Conservation (phyloP, 108 stramenopile species). For the Asterionellopsis glacialis region DNA sequence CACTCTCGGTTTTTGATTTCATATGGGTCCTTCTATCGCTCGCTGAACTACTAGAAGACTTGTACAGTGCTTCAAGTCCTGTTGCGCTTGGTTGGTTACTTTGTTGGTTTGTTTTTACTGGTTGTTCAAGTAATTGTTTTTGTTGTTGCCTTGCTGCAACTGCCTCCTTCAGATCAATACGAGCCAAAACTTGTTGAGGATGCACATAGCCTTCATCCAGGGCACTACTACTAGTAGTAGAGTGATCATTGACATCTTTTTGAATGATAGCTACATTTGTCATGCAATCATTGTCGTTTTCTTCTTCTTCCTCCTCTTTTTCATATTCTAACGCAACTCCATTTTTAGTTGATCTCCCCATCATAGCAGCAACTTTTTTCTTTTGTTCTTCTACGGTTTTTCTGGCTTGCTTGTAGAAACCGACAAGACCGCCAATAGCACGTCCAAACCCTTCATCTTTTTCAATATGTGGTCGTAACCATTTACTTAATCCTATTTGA, state of each 20-base stretch:
- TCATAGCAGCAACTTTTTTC: background rate
- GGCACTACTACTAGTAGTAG: background rate
- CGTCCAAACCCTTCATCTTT: constrained; percentile 68
- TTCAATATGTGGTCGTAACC: constrained; percentile 74
- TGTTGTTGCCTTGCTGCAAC: constrained; percentile 1
- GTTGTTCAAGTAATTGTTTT: background rate
- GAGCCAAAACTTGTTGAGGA: constrained; percentile 35
- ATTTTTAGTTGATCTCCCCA: background rate
- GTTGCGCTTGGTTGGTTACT: background rate
- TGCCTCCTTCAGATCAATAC: constrained; percentile 29
- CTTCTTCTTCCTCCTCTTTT: constrained; percentile 13
- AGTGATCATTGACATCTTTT: constrained; percentile 4
- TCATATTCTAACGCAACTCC: constrained; percentile 13
- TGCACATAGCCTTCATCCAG: constrained; percentile 30
- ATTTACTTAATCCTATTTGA: constrained; percentile 71
- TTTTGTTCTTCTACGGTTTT: constrained; percentile 15
- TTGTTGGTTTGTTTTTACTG: constrained; percentile 9
- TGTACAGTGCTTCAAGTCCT: background rate
- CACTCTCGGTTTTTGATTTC: too few species aligned
- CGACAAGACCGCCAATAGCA: constrained; percentile 40
- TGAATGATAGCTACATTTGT: constrained; percentile 55
- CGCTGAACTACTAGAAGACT: background rate
- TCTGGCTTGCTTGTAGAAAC: constrained; percentile 56
- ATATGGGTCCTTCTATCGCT: too few species aligned
- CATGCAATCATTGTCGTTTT: background rate